Percentiles rank a stretch among this genome's conserved stretches.
These are phyloP conservation scores for Coemansia sp. DNA, from an alignment of 192 early-diverging fungal species.

Conservation along the genomic window DNA sequence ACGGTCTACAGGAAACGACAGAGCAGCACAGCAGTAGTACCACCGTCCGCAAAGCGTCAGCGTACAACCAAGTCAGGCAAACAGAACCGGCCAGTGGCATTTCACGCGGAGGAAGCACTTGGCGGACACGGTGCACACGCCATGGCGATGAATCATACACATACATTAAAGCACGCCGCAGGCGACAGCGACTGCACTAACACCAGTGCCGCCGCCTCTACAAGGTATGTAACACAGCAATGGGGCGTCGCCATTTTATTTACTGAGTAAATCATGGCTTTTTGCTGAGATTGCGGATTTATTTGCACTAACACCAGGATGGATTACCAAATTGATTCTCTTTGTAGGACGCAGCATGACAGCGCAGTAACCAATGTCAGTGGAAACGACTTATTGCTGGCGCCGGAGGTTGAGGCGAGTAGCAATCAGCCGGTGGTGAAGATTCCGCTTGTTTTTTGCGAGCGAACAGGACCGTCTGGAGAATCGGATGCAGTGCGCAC, in stretches of 20 bases:
- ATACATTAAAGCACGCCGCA: background rate
- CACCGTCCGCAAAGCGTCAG: constrained; percentile 16
- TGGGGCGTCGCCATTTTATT: background rate
- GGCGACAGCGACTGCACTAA: background rate
- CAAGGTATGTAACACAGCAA: constrained; percentile 9
- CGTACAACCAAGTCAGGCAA: constrained; percentile 1
- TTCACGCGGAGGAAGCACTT: background rate
- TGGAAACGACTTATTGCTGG: constrained; percentile 8
- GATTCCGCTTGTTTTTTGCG: constrained; percentile 10
- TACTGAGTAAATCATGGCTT: background rate
- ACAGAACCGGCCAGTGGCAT: background rate
- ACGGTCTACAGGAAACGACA: background rate
- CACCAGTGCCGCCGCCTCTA: constrained; percentile 3
- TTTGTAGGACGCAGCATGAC: constrained; percentile 16
- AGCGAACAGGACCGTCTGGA: background rate
- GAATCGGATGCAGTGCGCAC: background rate
- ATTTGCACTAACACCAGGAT: background rate
- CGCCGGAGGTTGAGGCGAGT: constrained; percentile 9
- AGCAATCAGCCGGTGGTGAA: background rate
- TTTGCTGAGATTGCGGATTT: background rate
- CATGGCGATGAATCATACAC: constrained; percentile 6
- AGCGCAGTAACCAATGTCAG: background rate
- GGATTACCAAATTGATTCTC: background rate
- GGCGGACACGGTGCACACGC: background rate
- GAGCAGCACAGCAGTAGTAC: background rate